Percentiles rank a stretch among this genome's conserved stretches.
phyloP scores from a whole-genome alignment of 306 rosid species.

The Castanea mollissima region DNA sequence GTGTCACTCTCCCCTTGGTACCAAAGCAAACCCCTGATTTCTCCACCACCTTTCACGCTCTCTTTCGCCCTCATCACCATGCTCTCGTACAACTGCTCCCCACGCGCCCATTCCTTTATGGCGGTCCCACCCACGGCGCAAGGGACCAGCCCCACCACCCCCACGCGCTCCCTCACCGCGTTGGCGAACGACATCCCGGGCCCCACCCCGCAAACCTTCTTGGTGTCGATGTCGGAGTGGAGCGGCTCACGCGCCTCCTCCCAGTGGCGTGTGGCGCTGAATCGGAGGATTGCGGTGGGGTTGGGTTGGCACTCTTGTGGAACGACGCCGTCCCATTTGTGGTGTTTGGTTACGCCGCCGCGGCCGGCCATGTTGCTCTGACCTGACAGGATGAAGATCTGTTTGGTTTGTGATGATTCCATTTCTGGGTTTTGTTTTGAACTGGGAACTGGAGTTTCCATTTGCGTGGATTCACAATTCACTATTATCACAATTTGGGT shows the following conservation, averaged over 20 bases:
- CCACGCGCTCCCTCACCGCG: conserved; percentile 39
- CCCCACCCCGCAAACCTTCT: conserved; percentile 66
- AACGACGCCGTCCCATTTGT: conserved; percentile 67
- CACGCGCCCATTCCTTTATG: conserved; percentile 90
- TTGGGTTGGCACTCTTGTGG: conserved; percentile 57
- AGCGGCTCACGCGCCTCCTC: conserved; percentile 68
- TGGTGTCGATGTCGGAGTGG: conserved; percentile 69
- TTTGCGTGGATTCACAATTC: conserved; percentile 20
- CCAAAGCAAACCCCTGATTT: conserved; percentile 70
- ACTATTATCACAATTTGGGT: no score
- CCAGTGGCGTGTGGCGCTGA: conserved; percentile 60
- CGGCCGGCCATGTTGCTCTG: conserved; percentile 96
- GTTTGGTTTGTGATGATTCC: conserved; percentile 23
- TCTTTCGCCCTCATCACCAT: conserved; percentile 65
- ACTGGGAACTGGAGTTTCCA: not conserved
- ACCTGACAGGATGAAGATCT: conserved; percentile 80
- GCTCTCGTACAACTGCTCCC: conserved; percentile 59
- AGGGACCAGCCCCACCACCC: conserved; percentile 59
- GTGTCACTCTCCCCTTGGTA: conserved; percentile 91
- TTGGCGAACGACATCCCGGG: conserved; percentile 80
- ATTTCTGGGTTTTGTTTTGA: not conserved
- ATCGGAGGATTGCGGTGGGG: conserved; percentile 49
- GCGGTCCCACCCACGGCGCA: conserved; percentile 91
- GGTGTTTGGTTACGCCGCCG: conserved; percentile 52
- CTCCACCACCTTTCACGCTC: conserved; percentile 45